A percentile compares a stretch with the other conserved stretches of the same genome.
phyloP scores from a whole-genome alignment of 768 basidiomycete species.

The Amanita rubescens region DNA sequence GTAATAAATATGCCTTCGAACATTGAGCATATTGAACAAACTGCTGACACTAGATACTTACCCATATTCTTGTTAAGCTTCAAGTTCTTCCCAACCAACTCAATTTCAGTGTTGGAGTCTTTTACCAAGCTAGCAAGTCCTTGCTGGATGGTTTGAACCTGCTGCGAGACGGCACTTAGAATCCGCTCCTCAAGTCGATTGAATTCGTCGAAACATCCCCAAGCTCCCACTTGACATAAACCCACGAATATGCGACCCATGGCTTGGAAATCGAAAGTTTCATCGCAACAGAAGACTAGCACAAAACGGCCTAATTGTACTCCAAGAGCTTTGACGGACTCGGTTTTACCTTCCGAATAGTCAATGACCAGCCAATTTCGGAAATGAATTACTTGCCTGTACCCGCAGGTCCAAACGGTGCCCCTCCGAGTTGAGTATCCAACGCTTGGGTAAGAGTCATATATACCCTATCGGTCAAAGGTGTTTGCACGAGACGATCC shows the following conservation, averaged over 20 bases:
- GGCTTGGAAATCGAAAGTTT: slow-evolving; percentile 99
- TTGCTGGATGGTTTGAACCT: slow-evolving; percentile 97
- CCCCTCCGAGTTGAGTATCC: slow-evolving; percentile 90
- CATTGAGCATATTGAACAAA: background rate
- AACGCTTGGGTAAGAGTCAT: slow-evolving; percentile 94
- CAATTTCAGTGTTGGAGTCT: slow-evolving; percentile 87
- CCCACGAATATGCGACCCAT: slow-evolving; percentile 99
- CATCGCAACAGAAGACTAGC: slow-evolving; percentile 99
- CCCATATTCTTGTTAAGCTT: slow-evolving; percentile 94
- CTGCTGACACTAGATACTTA: slow-evolving; percentile 17
- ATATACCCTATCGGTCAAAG: slow-evolving; percentile 94
- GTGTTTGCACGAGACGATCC: slow-evolving; percentile 96
- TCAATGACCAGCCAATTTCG: background rate
- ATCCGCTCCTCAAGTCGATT: slow-evolving; percentile 98
- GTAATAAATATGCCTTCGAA: slow-evolving; percentile 92
- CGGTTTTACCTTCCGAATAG: slow-evolving; percentile 74
- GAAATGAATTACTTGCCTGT: slow-evolving; percentile 50
- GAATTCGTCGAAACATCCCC: slow-evolving; percentile 98
- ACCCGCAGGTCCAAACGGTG: slow-evolving; percentile 97
- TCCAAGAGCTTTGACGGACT: slow-evolving; percentile 97
- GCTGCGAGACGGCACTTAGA: slow-evolving; percentile 95
- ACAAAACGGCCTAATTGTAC: slow-evolving; percentile 97
- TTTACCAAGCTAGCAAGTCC: slow-evolving; percentile 78
- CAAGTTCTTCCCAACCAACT: slow-evolving; percentile 89
- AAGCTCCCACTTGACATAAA: slow-evolving; percentile 97